Base-by-base conservation (phyloP, 2,329 filamentous ascomycete genomes). In the Pseudogymnoascus destructans region DNA sequence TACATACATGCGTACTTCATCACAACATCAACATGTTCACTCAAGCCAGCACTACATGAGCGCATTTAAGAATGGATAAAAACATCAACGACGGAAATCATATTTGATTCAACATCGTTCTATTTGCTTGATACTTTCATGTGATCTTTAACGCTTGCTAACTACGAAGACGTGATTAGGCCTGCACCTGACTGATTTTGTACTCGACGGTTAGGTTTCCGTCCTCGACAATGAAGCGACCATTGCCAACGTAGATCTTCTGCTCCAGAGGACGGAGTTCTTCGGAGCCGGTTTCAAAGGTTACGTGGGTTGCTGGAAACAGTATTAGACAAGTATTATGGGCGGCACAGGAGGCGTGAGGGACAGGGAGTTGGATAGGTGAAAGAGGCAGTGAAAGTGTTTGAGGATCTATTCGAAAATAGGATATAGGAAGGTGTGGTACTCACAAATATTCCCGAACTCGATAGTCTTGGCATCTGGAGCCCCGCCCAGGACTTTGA, bases 241-340 rank as follows among this genome's bases (percentile, higher is more conserved):
- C 73, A 13, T 70, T 72, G 1, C 67, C 72, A 40, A 74, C 72
- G 61, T 69, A 74, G n/a, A 74, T 59, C 59, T 70, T 73, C 56
- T 71, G 60, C 59, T 73, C 69, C 5, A 75, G 61, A 3, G 62
- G 64, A 61, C 67, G 70, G 42, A 74, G 63, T 17, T 64, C 66
- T 7, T 68, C 66, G 57, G 66, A 66, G 30, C 70, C 72, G 9
- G 72, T 71, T 63, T 74, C 70, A 55, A 74, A 71, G 38, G 68
- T 66, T 19, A 71, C 63, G 61, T 73, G 70, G 15, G 72, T 70
- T 58, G 72, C 73, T 67, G 23, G 13, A 15, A 3, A 23, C n/a
- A 10, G 5, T 23, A 21, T 40, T 38, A 40, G 35, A 19, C 30
- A 11, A 19, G n/a, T 17, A 5, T 11, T 30, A 10, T 17, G n/a